These are phyloP conservation scores for Salvia hispanica DNA, from an alignment of 257 asterid species.

Conservation along the genomic window DNA sequence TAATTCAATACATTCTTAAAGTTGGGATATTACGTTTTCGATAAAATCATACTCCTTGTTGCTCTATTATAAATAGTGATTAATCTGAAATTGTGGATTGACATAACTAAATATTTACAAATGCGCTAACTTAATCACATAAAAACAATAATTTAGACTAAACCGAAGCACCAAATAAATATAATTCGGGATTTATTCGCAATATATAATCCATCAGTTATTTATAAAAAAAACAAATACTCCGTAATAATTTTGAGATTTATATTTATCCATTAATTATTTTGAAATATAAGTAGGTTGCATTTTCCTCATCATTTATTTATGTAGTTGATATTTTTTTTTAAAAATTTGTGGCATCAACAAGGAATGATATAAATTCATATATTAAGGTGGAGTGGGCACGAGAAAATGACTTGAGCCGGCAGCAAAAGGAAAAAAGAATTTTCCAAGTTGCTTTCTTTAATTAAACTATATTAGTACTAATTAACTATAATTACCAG, in stretches of 20 bases:
- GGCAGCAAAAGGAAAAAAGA: constrained; percentile 36
- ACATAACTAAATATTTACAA: not conserved
- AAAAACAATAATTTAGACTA: not conserved
- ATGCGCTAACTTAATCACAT: not conserved
- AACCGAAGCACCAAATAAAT: too few relatives aligned
- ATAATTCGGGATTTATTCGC: too few relatives aligned
- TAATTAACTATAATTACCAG: not conserved
- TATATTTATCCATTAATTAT: not conserved
- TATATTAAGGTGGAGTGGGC: constrained; percentile 21
- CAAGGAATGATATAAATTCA: constrained; percentile 26
- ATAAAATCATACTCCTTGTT: not conserved
- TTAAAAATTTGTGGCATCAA: not conserved
- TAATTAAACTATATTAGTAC: not conserved
- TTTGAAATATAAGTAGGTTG: constrained; percentile 7
- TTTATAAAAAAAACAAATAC: too few relatives aligned
- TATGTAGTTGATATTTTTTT: too few relatives aligned
- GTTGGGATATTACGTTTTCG: not conserved
- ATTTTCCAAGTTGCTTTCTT: constrained; percentile 30
- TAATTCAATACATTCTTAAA: not conserved
- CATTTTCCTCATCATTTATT: not conserved
- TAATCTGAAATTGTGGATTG: not conserved
- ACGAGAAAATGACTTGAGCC: constrained; percentile 38
- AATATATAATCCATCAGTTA: not conserved
- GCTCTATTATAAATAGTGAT: not conserved
- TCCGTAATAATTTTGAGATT: not conserved